Conservation (phyloP, 2,329 filamentous ascomycete species). For the Amauroascus verrucosus region DNA sequence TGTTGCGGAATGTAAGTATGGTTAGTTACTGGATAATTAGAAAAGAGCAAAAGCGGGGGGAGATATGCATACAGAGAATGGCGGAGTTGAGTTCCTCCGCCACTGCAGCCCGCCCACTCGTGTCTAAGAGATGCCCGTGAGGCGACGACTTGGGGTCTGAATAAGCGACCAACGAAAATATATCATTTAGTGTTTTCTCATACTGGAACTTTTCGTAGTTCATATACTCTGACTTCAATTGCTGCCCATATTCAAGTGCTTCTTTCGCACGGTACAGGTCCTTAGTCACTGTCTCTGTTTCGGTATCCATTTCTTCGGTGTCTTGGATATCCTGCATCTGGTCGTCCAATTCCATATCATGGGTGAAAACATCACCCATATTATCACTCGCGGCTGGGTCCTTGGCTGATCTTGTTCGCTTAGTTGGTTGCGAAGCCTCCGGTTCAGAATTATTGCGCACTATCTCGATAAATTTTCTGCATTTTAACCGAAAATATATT, state of each 20-base stretch:
- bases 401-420: conserved; percentile 28
- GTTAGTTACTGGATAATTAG: conserved; percentile 15
- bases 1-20: conserved; percentile 35
- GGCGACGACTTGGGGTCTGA: conserved; percentile 66
- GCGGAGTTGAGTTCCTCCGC: conserved; percentile 91
- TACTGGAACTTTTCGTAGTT: conserved; percentile 61
- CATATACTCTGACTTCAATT: conserved; percentile 66
- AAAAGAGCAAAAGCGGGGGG: conserved; percentile 1
- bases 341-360: conserved; percentile 51
- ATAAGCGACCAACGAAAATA: conserved; percentile 83
- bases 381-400: background rate
- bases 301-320: conserved; percentile 44
- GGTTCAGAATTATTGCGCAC: conserved; percentile 64
- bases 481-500: conserved; percentile 78
- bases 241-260: conserved; percentile 69
- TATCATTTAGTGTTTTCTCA: conserved; percentile 64
- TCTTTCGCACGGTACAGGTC: conserved; percentile 42
- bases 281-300: conserved; percentile 33
- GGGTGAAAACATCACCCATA: conserved; percentile 37
- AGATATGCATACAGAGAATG: conserved; percentile 60
- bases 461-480: conserved; percentile 93
- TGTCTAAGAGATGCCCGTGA: conserved; percentile 68
- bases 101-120: conserved; percentile 61
- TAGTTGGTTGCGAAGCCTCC: conserved; percentile 38
- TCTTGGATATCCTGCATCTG: conserved; percentile 31